Evolutionary conservation across 1,139 yeast genomes (phyloP), one percentile per base, ranked within the genome.

Genomic region (Pichia kudriavzevii): DNA sequence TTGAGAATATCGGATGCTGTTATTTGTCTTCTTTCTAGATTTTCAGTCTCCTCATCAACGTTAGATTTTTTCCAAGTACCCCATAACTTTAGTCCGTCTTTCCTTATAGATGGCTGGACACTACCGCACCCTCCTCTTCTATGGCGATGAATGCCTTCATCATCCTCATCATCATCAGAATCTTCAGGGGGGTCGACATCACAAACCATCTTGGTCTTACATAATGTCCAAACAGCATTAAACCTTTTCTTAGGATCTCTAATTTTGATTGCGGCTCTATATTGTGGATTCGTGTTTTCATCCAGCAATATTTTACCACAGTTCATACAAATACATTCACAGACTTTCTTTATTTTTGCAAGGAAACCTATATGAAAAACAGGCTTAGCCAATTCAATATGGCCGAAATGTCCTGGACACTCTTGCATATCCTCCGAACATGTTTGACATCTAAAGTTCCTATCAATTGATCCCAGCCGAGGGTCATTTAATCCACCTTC

Each of bases 361-460:
- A 91, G 78, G 60, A 85, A 91, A 30, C 95, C 98, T 59, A 93
- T 85, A 61, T 93, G 98, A 62, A 93, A 91, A 22, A 93, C 98
- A 9, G 99, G 98, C 58, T 88, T 91, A 24, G 98, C 97, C 47
- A 93, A 71, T 58, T 93, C 98, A 43, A 93, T 93, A 58, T 93
- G 98, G 48, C 99, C 99, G 63, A 93, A 93, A 66, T 93, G 99
- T 41, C 99, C 99, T 2, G 97, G 97, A 63, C 99, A 93, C 58
- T 91, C 98, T 41, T 93, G 85, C 96, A 91, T 91, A 54, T 93
- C 95, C 61, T 91, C 98, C 53, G 95, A 94, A 70, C 99, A 91
- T 22, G 99, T 91, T 67, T 88, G 97, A 69, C 99, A 91, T 65
- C 85, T 84, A 69, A 82, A 83, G 59, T 87, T 88, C 59, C 98